Evolutionary conservation across 2,329 filamentous ascomycete species (phyloP).

Genomic region (Ophiostoma australiae): DNA sequence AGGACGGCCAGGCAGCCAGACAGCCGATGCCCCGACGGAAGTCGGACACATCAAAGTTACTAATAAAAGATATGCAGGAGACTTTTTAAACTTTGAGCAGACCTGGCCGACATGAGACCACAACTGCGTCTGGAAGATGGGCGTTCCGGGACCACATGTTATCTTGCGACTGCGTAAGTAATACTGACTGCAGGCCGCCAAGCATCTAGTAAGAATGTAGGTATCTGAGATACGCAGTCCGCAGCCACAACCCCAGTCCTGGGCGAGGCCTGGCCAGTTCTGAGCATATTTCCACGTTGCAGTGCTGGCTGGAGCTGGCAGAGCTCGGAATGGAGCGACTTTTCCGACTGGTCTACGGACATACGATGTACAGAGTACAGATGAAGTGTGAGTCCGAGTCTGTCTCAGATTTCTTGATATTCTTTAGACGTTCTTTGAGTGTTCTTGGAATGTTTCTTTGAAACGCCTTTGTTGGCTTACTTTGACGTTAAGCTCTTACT

Average conservation of each 20-base stretch:
- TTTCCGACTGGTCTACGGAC: not conserved
- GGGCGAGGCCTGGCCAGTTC: too few relatives aligned
- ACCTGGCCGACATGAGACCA: conserved; percentile 3
- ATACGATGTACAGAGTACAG: not conserved
- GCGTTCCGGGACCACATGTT: not conserved
- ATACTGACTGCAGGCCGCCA: not conserved
- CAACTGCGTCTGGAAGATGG: conserved; percentile 11
- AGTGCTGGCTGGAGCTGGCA: not conserved
- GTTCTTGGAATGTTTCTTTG: not conserved
- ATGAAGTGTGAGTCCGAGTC: not conserved
- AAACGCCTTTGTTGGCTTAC: not conserved
- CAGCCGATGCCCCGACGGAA: not conserved
- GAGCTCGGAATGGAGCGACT: not conserved
- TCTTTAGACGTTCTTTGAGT: not conserved
- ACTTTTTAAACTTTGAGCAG: not conserved
- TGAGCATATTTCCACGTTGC: conserved; percentile 2
- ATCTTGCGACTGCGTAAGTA: too few relatives aligned
- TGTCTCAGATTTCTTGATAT: not conserved
- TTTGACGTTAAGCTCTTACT: not conserved
- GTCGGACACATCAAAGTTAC: not conserved
- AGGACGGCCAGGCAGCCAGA: not conserved
- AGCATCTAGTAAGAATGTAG: not conserved
- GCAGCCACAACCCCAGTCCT: not conserved
- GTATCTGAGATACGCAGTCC: not conserved
- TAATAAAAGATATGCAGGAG: not conserved